Base-by-base conservation (phyloP, 202 grass and related monocot species). In the Zizania palustris region DNA sequence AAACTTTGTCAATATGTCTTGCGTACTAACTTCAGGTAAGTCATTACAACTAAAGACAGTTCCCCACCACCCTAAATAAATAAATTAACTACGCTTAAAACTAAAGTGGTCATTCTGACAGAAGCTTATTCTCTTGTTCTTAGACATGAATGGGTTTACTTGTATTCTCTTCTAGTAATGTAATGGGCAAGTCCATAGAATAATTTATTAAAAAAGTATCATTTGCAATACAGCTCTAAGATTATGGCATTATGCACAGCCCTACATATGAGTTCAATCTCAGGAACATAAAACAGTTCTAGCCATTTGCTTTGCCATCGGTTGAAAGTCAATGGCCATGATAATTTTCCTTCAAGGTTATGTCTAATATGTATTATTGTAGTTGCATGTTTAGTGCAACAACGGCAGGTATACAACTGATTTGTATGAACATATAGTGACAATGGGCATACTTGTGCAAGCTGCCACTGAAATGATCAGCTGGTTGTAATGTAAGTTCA, bases 101-200 rank as follows among this genome's bases (percentile, higher is more conserved):
- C 45, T 67, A 1, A 44, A 43, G 13, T 45, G 14, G 7, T 34
- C 60, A 46, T 35, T 63, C n/a, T 4, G 33, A 28, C 59, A 46
- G 1, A 63, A 43, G 15, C 9, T 46, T 87, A 83, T 63, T 20
- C 51, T 40, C 28, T 60, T 22, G 42, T 80, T 71, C 55, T 40
- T 80, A 60, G 61, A 18, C 28, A 28, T 28, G 28, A 28, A 76
- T 59, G 41, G 11, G 11, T 8, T 74, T 68, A 38, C 60, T 38
- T 54, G 61, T 42, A 79, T 57, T 74, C 44, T 69, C 38, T 68
- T 74, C 37, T 16, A 69, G 21, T 7, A 35, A 76, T 19, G 16
- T 21, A 18, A 82, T 35, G 28, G 51, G 83, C 40, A 12, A 60
- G 1, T 46, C 9, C 16, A 0, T 45, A 69, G 5, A 45, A 67